Conservation (phyloP, 805 yeast species). For the Alloascoidea africana region DNA sequence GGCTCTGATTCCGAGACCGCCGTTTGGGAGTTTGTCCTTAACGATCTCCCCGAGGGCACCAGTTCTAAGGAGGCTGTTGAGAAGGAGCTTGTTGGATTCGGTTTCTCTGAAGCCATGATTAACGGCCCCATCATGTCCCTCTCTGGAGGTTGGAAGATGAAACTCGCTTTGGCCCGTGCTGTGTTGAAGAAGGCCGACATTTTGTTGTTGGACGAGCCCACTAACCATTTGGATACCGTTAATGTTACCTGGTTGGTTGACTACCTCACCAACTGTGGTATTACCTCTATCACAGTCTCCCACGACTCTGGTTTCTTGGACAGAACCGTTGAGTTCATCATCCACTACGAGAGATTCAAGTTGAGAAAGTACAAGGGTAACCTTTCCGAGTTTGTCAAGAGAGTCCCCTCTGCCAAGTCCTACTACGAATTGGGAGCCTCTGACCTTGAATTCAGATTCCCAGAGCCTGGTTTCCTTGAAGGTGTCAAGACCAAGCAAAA, state of each 20-base stretch:
- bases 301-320: constrained; percentile 99
- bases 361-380: constrained; percentile 99
- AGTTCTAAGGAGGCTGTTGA: constrained; percentile 61
- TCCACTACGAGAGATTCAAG: constrained; percentile 99
- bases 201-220: constrained; percentile 97
- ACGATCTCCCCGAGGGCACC: constrained; percentile 64
- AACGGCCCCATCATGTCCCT: constrained; percentile 87
- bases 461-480: constrained; percentile 99
- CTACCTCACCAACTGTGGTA: constrained; percentile 98
- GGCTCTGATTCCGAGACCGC: constrained; percentile 95
- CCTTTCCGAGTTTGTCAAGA: constrained; percentile 96
- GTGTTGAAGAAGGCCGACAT: constrained; percentile 97
- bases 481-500: constrained; percentile 99
- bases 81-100: constrained; percentile 74
- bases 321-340: constrained; percentile 93
- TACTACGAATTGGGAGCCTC: constrained; percentile 99
- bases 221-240: constrained; percentile 99
- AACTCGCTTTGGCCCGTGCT: constrained; percentile 98
- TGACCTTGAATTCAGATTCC: constrained; percentile 92
- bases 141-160: constrained; percentile 99
- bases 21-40: constrained; percentile 82
- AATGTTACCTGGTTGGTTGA: constrained; percentile 99
- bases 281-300: constrained; percentile 95
- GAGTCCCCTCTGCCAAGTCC: constrained; percentile 97
- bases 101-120: constrained; percentile 89